Conservation (phyloP, 306 rosid genomes). For the Crataegus laevigata region DNA sequence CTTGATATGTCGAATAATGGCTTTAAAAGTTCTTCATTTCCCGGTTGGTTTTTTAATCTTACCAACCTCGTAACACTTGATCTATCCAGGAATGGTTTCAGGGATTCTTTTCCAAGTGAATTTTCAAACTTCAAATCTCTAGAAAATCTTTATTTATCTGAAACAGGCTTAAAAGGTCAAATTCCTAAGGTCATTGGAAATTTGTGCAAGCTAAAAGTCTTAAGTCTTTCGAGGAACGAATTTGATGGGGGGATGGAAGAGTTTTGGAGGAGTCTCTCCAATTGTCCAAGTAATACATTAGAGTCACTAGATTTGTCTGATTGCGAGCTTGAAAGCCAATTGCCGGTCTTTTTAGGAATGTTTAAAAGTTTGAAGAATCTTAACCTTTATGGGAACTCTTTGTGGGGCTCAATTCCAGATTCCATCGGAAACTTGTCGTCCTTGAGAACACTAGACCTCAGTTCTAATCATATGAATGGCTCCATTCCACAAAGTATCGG, state of each 20-base stretch:
- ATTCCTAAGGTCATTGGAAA: neutral
- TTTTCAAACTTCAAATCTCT: neutral
- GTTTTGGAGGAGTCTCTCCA: neutral
- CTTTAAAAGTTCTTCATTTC: neutral
- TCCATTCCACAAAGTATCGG: slow-evolving; percentile 30
- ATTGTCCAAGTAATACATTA: slow-evolving; percentile 4
- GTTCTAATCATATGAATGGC: neutral
- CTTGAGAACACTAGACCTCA: no score
- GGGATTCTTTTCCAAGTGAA: neutral
- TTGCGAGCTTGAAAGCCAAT: neutral
- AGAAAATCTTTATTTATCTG: neutral
- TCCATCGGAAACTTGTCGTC: no score
- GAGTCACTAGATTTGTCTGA: neutral
- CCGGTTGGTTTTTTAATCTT: neutral
- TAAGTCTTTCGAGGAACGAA: neutral
- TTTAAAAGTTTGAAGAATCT: neutral
- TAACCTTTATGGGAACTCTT: neutral
- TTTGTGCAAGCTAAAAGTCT: neutral
- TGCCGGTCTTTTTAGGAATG: neutral
- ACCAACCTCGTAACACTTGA: neutral
- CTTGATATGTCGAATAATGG: rapidly evolving
- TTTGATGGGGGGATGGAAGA: neutral
- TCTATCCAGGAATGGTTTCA: rapidly evolving
- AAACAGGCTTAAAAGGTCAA: neutral
- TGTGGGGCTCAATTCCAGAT: neutral